Conservation (phyloP, 2,329 filamentous ascomycete genomes). For the Xylaria sp. region DNA sequence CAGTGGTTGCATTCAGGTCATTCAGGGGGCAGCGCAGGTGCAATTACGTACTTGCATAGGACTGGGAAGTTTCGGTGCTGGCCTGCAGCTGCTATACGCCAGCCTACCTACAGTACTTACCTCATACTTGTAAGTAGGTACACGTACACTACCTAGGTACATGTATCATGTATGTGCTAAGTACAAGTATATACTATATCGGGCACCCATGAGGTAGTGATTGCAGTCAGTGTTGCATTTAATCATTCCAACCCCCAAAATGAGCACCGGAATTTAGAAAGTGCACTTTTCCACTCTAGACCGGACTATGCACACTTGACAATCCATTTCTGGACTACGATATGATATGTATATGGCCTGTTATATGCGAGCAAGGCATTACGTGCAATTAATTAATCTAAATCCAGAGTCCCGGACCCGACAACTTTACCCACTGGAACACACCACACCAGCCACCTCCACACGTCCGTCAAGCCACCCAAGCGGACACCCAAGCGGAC, state of each 20-base stretch:
- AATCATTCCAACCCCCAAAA: too few relatives aligned
- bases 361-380: not conserved
- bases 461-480: constrained; percentile 16
- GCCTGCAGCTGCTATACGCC: not conserved
- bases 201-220: too few relatives aligned
- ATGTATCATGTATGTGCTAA: too few relatives aligned
- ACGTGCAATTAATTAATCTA: not conserved
- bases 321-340: too few relatives aligned
- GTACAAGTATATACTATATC: too few relatives aligned
- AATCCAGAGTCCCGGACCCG: not conserved
- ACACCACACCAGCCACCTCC: constrained; percentile 17
- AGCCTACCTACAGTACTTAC: not conserved
- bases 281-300: too few relatives aligned
- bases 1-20: constrained; percentile 20
- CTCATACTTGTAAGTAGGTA: too few relatives aligned
- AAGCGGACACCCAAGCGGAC: not conserved
- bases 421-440: not conserved
- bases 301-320: too few relatives aligned
- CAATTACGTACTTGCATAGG: not conserved
- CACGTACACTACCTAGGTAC: not conserved
- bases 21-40: not conserved
- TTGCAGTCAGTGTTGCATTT: too few relatives aligned
- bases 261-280: too few relatives aligned
- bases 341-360: not conserved
- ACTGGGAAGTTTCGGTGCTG: too few relatives aligned